These are phyloP conservation scores for Funneliformis mosseae DNA, from an alignment of 192 early-diverging fungal genomes.

Conservation along the genomic window DNA sequence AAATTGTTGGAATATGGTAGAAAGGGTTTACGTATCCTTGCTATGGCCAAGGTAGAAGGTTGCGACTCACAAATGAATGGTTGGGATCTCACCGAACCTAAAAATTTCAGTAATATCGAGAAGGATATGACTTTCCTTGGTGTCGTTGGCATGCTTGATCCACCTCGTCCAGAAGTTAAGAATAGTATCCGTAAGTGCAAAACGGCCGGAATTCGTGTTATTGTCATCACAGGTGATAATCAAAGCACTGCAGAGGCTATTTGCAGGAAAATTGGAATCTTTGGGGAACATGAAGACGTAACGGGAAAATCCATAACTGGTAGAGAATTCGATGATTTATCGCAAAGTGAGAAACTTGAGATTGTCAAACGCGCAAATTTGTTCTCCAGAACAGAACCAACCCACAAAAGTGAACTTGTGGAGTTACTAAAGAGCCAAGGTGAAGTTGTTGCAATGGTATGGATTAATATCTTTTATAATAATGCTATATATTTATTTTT, in stretches of 20 bases:
- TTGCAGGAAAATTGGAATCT: slow-evolving; percentile 93
- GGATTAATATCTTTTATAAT: not conserved
- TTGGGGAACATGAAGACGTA: slow-evolving; percentile 68
- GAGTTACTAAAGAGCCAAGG: slow-evolving; percentile 84
- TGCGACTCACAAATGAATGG: slow-evolving; percentile 48
- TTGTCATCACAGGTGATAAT: slow-evolving; percentile 98
- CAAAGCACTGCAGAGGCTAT: slow-evolving; percentile 96
- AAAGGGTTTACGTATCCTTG: slow-evolving; percentile 87
- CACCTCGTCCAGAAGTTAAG: slow-evolving; percentile 90
- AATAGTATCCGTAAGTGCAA: slow-evolving; percentile 84
- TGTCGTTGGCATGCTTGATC: slow-evolving; percentile 95
- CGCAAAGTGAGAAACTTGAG: slow-evolving; percentile 65
- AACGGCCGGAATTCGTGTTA: slow-evolving; percentile 95
- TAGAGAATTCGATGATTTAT: slow-evolving; percentile 92
- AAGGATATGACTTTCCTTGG: slow-evolving; percentile 92
- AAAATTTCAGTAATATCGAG: slow-evolving; percentile 75
- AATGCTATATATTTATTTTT: not conserved
- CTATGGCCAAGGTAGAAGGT: slow-evolving; percentile 82
- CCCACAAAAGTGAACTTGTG: slow-evolving; percentile 94
- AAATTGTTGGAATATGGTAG: slow-evolving; percentile 78
- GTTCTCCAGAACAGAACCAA: slow-evolving; percentile 95
- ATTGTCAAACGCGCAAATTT: slow-evolving; percentile 77
- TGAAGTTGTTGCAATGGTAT: slow-evolving; percentile 85
- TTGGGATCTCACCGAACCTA: slow-evolving; percentile 60
- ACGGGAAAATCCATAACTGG: slow-evolving; percentile 81